phyloP scores from a whole-genome alignment of 352 stramenopile genomes.

The Phytophthora pluvialis region DNA sequence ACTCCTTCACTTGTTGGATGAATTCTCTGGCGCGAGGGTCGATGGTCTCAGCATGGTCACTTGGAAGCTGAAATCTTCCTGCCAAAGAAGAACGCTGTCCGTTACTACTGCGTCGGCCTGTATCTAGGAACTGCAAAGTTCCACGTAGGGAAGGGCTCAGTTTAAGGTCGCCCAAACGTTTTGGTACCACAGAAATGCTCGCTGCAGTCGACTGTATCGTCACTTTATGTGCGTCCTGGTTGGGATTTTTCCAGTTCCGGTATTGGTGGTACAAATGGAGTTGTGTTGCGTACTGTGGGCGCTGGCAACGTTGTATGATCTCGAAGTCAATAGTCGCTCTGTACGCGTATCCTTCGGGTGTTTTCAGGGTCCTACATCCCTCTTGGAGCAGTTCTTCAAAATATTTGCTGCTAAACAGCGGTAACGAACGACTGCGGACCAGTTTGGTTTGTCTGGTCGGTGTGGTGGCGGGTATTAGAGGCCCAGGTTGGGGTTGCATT shows the following conservation, averaged over 20 bases:
- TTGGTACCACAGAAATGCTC: neutral
- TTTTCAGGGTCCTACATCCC: constrained; percentile 7
- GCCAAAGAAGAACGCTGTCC: constrained; percentile 7
- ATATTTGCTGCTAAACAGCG: constrained; percentile 49
- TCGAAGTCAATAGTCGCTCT: constrained; percentile 56
- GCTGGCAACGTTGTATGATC: constrained; percentile 65
- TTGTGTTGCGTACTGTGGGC: constrained; percentile 56
- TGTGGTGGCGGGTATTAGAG: neutral
- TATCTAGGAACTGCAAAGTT: constrained; percentile 18
- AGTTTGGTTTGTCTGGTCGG: constrained; percentile 20
- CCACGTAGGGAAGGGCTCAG: constrained; percentile 11
- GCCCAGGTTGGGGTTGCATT: neutral
- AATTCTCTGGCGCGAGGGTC: constrained; percentile 45
- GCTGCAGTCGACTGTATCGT: neutral
- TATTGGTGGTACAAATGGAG: constrained; percentile 57
- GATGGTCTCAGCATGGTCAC: constrained; percentile 17
- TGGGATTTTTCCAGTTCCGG: constrained; percentile 36
- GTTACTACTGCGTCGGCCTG: constrained; percentile 14
- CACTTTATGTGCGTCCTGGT: neutral
- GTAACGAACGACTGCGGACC: constrained; percentile 52
- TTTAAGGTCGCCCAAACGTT: constrained; percentile 1
- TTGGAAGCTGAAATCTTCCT: constrained; percentile 21
- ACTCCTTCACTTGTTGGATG: constrained; percentile 41
- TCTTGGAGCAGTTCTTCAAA: constrained; percentile 35
- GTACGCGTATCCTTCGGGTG: constrained; percentile 2